phyloP scores from a whole-genome alignment of 768 basidiomycete genomes.

The Hygrocybe punicea region DNA sequence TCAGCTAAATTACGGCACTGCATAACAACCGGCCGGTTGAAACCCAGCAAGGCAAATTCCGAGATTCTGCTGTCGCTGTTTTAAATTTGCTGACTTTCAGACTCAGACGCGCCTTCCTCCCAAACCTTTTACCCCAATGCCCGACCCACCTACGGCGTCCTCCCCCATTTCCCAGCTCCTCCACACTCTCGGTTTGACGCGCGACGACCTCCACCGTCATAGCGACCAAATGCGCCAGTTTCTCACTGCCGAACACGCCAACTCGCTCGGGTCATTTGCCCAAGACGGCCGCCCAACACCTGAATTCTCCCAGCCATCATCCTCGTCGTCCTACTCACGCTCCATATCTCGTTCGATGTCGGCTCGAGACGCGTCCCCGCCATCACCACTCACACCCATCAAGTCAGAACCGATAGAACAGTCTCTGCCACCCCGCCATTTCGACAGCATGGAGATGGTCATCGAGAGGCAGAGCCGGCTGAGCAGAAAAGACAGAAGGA shows the following conservation, averaged over 20 bases:
- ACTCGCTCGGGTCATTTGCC: constrained; percentile 45
- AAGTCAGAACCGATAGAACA: constrained; percentile 59
- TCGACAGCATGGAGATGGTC: constrained; percentile 74
- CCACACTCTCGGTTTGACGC: constrained; percentile 68
- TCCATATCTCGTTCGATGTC: constrained; percentile 49
- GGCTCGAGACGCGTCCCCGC: constrained; percentile 49
- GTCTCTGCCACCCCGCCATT: constrained; percentile 49
- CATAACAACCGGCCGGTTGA: too few relatives aligned
- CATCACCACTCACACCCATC: constrained; percentile 53
- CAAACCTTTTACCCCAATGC: constrained; percentile 4
- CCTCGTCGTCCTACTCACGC: constrained; percentile 40
- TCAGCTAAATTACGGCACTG: too few relatives aligned
- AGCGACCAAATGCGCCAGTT: constrained; percentile 81
- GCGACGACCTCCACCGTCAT: constrained; percentile 67
- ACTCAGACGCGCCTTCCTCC: not conserved
- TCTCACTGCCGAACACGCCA: constrained; percentile 53
- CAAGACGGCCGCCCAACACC: constrained; percentile 21
- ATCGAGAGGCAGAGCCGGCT: constrained; percentile 70
- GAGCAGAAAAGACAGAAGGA: constrained; percentile 50
- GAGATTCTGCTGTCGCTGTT: not conserved
- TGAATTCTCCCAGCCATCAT: constrained; percentile 33
- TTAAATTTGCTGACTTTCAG: not conserved
- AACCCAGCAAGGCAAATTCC: too few relatives aligned
- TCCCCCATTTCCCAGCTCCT: constrained; percentile 76
- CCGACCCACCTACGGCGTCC: constrained; percentile 2